Conservation (phyloP, 2,329 filamentous ascomycete species). For the Raffaelea ambrosiae region DNA sequence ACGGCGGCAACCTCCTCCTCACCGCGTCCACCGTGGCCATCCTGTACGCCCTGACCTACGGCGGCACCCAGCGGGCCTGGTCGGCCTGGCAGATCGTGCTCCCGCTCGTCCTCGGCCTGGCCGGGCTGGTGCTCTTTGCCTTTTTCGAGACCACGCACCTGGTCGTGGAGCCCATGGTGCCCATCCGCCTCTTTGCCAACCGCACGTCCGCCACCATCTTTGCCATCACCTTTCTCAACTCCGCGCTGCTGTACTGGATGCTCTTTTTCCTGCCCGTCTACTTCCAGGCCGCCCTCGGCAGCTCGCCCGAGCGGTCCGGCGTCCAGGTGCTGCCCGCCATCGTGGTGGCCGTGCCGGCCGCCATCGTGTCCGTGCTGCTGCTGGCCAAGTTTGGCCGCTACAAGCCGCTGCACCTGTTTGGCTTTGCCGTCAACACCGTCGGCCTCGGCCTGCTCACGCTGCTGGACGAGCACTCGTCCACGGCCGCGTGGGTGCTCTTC, state of each 20-base stretch:
- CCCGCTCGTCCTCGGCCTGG: slow-evolving; percentile 32
- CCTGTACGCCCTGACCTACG: slow-evolving; percentile 33
- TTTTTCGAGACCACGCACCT: slow-evolving; percentile 30
- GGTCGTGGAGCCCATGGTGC: slow-evolving; percentile 26
- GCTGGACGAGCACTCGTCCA: slow-evolving; percentile 16
- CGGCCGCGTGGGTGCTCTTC: slow-evolving; percentile 22
- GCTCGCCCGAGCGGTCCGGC: slow-evolving; percentile 18
- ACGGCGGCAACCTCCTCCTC: slow-evolving; percentile 30
- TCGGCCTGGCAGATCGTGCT: slow-evolving; percentile 25
- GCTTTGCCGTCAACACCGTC: slow-evolving; percentile 23
- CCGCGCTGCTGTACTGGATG: slow-evolving; percentile 24
- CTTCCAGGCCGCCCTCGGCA: slow-evolving; percentile 28
- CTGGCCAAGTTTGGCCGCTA: slow-evolving; percentile 8
- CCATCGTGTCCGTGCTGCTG: slow-evolving; percentile 9
- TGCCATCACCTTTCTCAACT: slow-evolving; percentile 11
- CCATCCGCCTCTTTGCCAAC: slow-evolving; percentile 32
- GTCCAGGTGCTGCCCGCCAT: slow-evolving; percentile 16
- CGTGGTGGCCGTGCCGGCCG: slow-evolving; percentile 10
- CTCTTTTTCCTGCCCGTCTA: slow-evolving; percentile 33
- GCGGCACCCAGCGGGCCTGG: slow-evolving; percentile 32
- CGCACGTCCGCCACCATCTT: slow-evolving; percentile 20
- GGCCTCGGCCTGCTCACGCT: slow-evolving; percentile 17
- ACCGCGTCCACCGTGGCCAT: slow-evolving; percentile 27
- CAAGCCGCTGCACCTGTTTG: slow-evolving; percentile 27
- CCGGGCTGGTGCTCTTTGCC: slow-evolving; percentile 26